These are phyloP conservation scores for Tylopilus plumbeoviolaceoides DNA, from an alignment of 768 basidiomycete genomes.

Conservation along the genomic window DNA sequence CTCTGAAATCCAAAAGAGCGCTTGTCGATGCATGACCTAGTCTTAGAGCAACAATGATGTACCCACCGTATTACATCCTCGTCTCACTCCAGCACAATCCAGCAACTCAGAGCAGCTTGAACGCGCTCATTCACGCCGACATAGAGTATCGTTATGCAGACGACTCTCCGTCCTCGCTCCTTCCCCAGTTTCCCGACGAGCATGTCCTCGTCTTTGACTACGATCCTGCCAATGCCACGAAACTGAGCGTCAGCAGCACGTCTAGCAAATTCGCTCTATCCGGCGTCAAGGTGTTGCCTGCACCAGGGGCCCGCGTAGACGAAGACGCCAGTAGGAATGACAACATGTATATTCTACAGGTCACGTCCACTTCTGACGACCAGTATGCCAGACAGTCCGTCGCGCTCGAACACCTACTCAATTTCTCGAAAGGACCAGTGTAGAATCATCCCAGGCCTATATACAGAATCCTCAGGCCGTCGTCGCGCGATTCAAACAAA, in stretches of 20 bases:
- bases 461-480: slow-evolving; percentile 43
- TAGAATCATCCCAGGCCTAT: slow-evolving; percentile 28
- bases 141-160: slow-evolving; percentile 84
- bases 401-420: background rate
- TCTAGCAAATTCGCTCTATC: slow-evolving; percentile 47
- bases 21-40: slow-evolving; percentile 25
- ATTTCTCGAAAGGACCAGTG: slow-evolving; percentile 1
- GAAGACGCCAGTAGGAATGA: slow-evolving; percentile 49
- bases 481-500: slow-evolving; percentile 64
- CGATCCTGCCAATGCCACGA: slow-evolving; percentile 39
- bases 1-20: slow-evolving; percentile 50
- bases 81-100: slow-evolving; percentile 39
- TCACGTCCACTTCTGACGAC: slow-evolving; percentile 47
- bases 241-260: slow-evolving; percentile 50
- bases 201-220: slow-evolving; percentile 74
- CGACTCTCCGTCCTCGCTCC: slow-evolving; percentile 63
- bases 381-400: slow-evolving; percentile 26
- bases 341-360: slow-evolving; percentile 75
- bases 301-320: slow-evolving; percentile 63
- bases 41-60: slow-evolving; percentile 5
- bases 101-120: slow-evolving; percentile 37
- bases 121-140: slow-evolving; percentile 50
- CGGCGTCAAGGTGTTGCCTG: slow-evolving; percentile 63
- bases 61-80: slow-evolving; percentile 65
- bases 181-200: slow-evolving; percentile 58